Conservation (phyloP, 1,284 basidiomycete species). For the Tilletia indica region DNA sequence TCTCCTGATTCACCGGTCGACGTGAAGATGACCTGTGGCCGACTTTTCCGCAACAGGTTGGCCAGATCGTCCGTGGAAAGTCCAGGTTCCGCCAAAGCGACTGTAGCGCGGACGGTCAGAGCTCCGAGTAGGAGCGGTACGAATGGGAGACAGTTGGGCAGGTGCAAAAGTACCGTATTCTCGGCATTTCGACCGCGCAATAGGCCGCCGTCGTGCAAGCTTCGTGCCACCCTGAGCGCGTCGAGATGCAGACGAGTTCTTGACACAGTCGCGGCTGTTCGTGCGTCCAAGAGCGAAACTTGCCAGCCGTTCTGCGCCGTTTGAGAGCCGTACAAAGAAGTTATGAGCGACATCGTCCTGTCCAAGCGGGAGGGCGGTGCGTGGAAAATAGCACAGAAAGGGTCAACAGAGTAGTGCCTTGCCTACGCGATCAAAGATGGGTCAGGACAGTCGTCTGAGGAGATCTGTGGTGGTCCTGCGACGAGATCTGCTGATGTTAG, state of each 20-base stretch:
- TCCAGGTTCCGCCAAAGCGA: not conserved
- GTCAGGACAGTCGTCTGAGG: too few species aligned
- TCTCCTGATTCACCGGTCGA: not conserved
- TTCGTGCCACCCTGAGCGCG: not conserved
- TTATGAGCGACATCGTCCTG: not conserved
- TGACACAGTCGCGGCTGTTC: not conserved
- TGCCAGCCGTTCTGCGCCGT: not conserved
- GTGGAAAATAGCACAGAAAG: too few species aligned
- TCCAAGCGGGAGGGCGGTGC: too few species aligned
- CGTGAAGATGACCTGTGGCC: not conserved
- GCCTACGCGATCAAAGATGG: too few species aligned
- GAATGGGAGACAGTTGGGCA: conserved; percentile 6
- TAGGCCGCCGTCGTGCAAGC: not conserved
- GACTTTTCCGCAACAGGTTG: not conserved
- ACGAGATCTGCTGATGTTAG: too few species aligned
- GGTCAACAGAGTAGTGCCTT: too few species aligned
- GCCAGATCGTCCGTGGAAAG: not conserved
- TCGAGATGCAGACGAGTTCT: not conserved
- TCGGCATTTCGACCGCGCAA: not conserved
- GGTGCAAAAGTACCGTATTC: not conserved
- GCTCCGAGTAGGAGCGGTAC: not conserved
- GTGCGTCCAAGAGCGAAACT: not conserved
- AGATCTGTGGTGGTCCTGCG: too few species aligned
- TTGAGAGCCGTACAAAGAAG: not conserved
- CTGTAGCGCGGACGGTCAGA: not conserved